Percentiles rank a stretch among this genome's conserved stretches.
phyloP scores from a whole-genome alignment of 768 basidiomycete genomes.

The Mycena filopes region DNA sequence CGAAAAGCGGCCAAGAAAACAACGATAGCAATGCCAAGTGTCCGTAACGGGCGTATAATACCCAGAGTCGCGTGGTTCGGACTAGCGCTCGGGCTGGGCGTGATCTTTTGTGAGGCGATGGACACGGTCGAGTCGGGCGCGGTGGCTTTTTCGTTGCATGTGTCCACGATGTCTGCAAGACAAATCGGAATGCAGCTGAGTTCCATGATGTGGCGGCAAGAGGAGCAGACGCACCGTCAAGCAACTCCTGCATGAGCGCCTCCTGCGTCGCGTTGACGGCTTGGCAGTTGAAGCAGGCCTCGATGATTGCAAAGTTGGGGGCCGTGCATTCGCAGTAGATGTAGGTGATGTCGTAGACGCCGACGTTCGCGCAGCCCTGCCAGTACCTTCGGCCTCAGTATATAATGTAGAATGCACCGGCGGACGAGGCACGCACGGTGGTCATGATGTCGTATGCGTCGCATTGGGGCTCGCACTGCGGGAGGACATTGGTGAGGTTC shows the following conservation, averaged over 20 bases:
- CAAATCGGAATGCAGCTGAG: too few relatives aligned
- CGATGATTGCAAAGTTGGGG: slow-evolving; percentile 26
- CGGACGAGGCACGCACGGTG: slow-evolving; percentile 12
- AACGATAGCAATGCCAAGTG: background rate
- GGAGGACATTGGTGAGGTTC: slow-evolving; percentile 29
- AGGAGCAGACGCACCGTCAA: slow-evolving; percentile 24
- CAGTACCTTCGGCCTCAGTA: background rate
- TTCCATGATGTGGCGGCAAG: background rate
- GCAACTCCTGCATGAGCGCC: slow-evolving; percentile 23
- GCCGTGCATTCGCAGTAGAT: slow-evolving; percentile 35
- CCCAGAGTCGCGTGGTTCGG: background rate
- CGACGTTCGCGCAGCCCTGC: slow-evolving; percentile 28
- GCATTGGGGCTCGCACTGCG: slow-evolving; percentile 24
- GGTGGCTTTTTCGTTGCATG: slow-evolving; percentile 20
- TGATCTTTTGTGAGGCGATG: slow-evolving; percentile 15
- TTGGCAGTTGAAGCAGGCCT: slow-evolving; percentile 32
- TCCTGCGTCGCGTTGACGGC: slow-evolving; percentile 29
- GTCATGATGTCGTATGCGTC: slow-evolving; percentile 28
- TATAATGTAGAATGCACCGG: background rate
- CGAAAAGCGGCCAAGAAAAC: background rate
- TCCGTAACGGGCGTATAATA: background rate
- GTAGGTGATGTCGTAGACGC: slow-evolving; percentile 31
- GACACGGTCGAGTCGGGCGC: slow-evolving; percentile 26
- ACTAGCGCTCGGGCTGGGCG: slow-evolving; percentile 18
- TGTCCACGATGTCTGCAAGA: slow-evolving; percentile 26